Conservation (phyloP, 768 basidiomycete species). For the Kwoniella dejecticola region DNA sequence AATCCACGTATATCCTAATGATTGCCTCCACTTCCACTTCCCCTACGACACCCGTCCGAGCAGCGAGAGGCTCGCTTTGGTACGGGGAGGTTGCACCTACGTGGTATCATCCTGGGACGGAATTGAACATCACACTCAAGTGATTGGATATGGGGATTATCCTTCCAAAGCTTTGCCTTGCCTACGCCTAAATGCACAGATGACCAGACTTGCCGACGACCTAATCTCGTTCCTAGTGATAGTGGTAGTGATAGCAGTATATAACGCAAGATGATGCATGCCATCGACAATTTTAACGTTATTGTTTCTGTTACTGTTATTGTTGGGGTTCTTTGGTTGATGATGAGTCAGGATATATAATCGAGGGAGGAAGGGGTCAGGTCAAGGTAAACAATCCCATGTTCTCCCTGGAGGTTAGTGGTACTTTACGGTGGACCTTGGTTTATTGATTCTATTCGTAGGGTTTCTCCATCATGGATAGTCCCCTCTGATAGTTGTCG, state of each 20-base stretch:
- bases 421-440: no score
- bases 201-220: constrained; percentile 12
- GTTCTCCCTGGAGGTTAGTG: constrained; percentile 4
- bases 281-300: constrained; percentile 22
- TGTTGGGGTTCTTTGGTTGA: no score
- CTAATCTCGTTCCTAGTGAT: neutral
- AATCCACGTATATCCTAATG: neutral
- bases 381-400: no score
- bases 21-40: neutral
- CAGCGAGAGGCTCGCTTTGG: no score
- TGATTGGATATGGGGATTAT: no score
- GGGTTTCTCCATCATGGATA: constrained; percentile 8
- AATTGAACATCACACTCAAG: no score
- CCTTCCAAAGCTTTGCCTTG: no score
- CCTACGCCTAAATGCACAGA: constrained; percentile 12
- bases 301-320: no score
- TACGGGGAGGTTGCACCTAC: no score
- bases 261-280: constrained; percentile 35
- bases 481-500: neutral
- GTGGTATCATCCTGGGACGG: no score
- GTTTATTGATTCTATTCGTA: neutral
- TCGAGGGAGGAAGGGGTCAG: no score
- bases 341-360: constrained; percentile 3
- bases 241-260: no score
- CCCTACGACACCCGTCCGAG: neutral